Percentiles rank a stretch among this genome's conserved stretches.
Evolutionary conservation across 2,329 filamentous ascomycete species (phyloP).

Genomic region (Dothideomycetidae sp.): DNA sequence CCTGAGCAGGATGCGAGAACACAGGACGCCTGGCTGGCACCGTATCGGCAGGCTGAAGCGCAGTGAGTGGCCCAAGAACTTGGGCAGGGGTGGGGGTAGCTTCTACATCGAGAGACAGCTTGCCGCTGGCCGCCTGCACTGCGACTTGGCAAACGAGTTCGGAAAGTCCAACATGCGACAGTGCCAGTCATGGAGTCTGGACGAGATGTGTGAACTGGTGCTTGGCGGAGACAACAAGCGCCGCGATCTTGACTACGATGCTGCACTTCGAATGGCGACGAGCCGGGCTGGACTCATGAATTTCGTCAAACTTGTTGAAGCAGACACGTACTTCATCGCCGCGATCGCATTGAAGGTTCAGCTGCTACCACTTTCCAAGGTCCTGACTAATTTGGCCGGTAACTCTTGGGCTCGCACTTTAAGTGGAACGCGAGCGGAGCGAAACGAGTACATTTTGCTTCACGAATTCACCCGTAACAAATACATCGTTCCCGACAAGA

Average conservation of each 20-base stretch:
- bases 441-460: constrained; percentile 97
- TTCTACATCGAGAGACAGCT: constrained; percentile 89
- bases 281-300: constrained; percentile 79
- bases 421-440: constrained; percentile 88
- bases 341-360: constrained; percentile 80
- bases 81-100: constrained; percentile 72
- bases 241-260: constrained; percentile 78
- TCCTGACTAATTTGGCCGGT: constrained; percentile 87
- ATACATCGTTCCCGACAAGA: constrained; percentile 95
- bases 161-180: constrained; percentile 95
- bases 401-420: constrained; percentile 97
- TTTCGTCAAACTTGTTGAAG: constrained; percentile 84
- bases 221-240: constrained; percentile 58
- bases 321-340: constrained; percentile 90
- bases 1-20: constrained; percentile 71
- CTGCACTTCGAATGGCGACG: constrained; percentile 63
- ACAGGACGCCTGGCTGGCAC: constrained; percentile 89
- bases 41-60: constrained; percentile 77
- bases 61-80: constrained; percentile 70
- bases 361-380: constrained; percentile 84
- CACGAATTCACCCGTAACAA: constrained; percentile 96
- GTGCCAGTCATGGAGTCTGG: constrained; percentile 95
- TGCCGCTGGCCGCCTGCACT: constrained; percentile 75
- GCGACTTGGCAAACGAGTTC: constrained; percentile 89
- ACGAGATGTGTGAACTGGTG: constrained; percentile 92